Conservation (phyloP, 2,329 filamentous ascomycete species). For the Trichoderma oligosporum region DNA sequence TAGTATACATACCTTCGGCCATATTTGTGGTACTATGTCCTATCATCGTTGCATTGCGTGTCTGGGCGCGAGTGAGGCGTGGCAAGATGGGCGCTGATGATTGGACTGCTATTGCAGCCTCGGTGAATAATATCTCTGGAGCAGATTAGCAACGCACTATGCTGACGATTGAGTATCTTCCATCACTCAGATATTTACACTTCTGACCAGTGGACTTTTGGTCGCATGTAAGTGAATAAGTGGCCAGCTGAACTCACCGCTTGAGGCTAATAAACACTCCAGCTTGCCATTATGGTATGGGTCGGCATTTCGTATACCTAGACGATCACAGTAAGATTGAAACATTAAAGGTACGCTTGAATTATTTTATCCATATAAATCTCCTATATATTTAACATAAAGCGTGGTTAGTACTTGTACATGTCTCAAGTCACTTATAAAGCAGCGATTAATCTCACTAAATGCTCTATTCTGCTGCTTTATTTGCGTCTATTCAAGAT, state of each 20-base stretch:
- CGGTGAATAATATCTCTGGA: not conserved
- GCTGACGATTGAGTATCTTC: not conserved
- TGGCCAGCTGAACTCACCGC: not conserved
- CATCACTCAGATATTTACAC: not conserved
- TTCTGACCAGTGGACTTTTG: not conserved
- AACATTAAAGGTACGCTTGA: not conserved
- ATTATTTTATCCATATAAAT: not conserved
- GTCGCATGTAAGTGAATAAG: not conserved
- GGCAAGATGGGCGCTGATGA: conserved; percentile 2
- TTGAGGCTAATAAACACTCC: not conserved
- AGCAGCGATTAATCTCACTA: not conserved
- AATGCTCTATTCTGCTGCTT: not conserved
- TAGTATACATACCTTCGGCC: not conserved
- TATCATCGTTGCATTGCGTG: not conserved
- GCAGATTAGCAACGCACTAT: not conserved
- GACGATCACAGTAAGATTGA: not conserved
- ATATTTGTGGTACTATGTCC: conserved; percentile 1
- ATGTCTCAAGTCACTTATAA: conserved; percentile 4
- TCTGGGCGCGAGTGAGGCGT: not conserved
- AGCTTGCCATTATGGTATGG: conserved; percentile 3
- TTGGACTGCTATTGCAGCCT: conserved; percentile 1
- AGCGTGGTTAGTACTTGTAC: not conserved
- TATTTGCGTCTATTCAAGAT: not conserved
- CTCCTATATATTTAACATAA: not conserved
- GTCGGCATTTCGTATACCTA: not conserved